Evolutionary conservation across 2,329 filamentous ascomycete genomes (phyloP).

Genomic region (Phialocephala sp.): DNA sequence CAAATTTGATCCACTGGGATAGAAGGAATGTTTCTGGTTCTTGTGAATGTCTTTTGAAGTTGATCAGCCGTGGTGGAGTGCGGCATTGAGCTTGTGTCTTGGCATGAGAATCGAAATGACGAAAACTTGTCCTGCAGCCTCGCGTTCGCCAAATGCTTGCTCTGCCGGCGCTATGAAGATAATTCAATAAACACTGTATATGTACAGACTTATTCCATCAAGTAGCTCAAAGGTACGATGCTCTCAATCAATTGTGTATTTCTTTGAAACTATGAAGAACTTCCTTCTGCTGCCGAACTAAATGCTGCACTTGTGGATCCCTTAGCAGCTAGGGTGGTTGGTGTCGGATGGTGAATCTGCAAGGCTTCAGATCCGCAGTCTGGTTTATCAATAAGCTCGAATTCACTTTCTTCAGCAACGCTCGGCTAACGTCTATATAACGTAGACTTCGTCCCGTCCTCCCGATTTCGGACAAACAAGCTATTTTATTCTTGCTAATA

Average conservation of each 20-base stretch:
- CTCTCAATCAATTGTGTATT: not conserved
- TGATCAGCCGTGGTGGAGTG: conserved; percentile 11
- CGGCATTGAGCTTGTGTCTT: conserved; percentile 19
- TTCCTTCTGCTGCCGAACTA: not conserved
- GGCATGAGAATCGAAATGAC: conserved; percentile 20
- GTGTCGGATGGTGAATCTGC: not conserved
- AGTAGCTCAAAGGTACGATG: not conserved
- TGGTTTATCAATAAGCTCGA: not conserved
- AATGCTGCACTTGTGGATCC: not conserved
- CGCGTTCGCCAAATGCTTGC: conserved; percentile 9
- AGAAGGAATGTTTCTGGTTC: not conserved
- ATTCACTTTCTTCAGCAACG: not conserved
- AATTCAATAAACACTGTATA: not conserved
- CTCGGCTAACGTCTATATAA: conserved; percentile 3
- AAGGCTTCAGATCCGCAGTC: not conserved
- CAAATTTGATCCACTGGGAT: not conserved
- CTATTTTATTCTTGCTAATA: not conserved
- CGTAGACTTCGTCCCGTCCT: not conserved
- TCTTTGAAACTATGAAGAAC: not conserved
- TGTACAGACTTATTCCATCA: not conserved
- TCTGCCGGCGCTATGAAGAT: conserved; percentile 4
- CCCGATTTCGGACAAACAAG: conserved; percentile 6
- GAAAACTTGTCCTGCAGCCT: conserved; percentile 25
- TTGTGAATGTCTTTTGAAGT: not conserved
- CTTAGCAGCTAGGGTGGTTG: not conserved